Percentiles rank a stretch among this genome's conserved stretches.
These are phyloP conservation scores for Annulohypoxylon nitens DNA, from an alignment of 495 filamentous ascomycete species.

Conservation along the genomic window DNA sequence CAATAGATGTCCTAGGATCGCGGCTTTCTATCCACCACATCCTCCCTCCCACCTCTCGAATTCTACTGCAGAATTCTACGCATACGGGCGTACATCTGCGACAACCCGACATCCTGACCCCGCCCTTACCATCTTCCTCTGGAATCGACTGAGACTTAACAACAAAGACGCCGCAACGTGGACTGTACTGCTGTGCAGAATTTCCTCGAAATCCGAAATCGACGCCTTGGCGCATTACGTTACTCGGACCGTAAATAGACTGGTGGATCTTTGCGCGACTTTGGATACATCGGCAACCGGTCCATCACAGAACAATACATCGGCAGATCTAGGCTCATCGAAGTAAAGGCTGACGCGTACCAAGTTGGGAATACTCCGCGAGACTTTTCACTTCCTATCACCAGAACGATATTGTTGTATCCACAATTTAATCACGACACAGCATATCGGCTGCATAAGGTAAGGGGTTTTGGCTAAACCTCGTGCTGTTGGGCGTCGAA, in stretches of 20 bases:
- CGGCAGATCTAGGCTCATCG: not conserved
- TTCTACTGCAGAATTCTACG: slow-evolving; percentile 1
- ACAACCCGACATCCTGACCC: slow-evolving; percentile 26
- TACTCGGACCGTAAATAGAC: slow-evolving; percentile 12
- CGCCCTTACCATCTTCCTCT: slow-evolving; percentile 19
- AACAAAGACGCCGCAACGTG: slow-evolving; percentile 16
- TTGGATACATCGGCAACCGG: not conserved
- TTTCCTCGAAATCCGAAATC: slow-evolving; percentile 23
- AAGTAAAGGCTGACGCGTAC: slow-evolving; percentile 30
- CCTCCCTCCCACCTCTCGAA: slow-evolving; percentile 1
- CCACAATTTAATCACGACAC: not conserved
- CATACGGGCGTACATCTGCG: slow-evolving; percentile 19
- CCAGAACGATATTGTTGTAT: not conserved
- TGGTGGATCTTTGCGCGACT: slow-evolving; percentile 14
- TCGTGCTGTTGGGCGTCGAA: not conserved
- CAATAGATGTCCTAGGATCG: slow-evolving; percentile 13
- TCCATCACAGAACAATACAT: too few relatives aligned
- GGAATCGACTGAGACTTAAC: not conserved
- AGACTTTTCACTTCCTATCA: not conserved
- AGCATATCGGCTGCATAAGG: not conserved
- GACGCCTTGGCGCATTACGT: slow-evolving; percentile 8
- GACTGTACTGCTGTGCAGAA: slow-evolving; percentile 27
- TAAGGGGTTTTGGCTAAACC: not conserved
- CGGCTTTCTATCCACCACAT: slow-evolving; percentile 12
- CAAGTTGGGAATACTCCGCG: slow-evolving; percentile 2